These are phyloP conservation scores for Cylindrodendrum hubeiense DNA, from an alignment of 2,329 filamentous ascomycete species.

Conservation along the genomic window DNA sequence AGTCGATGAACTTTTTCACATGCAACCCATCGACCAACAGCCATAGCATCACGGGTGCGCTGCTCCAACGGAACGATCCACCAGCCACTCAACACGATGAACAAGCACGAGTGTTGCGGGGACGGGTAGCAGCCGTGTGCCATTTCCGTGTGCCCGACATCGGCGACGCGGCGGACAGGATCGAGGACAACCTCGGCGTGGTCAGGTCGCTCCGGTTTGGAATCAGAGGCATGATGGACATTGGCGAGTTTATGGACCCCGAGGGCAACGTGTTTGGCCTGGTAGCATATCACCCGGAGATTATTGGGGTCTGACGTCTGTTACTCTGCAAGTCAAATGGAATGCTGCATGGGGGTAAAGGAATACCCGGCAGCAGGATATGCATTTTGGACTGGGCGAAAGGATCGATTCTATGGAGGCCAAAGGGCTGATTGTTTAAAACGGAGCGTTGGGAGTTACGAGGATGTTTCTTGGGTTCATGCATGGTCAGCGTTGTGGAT, in stretches of 20 bases:
- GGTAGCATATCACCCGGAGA: conserved; percentile 38
- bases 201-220: conserved; percentile 41
- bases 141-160: conserved; percentile 43
- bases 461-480: not conserved
- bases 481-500: not conserved
- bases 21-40: conserved; percentile 1
- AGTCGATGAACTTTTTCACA: conserved; percentile 42
- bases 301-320: conserved; percentile 16
- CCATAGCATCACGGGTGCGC: conserved; percentile 28
- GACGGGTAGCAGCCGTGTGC: conserved; percentile 13
- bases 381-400: conserved; percentile 11
- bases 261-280: conserved; percentile 43
- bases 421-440: conserved; percentile 17
- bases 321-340: not conserved
- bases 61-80: conserved; percentile 27
- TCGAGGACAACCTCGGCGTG: conserved; percentile 35
- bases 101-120: conserved; percentile 2
- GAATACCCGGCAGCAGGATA: conserved; percentile 34
- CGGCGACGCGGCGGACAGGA: conserved; percentile 35
- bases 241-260: conserved; percentile 43
- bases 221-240: conserved; percentile 42
- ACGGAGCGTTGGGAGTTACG: conserved; percentile 12
- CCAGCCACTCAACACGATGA: not conserved
- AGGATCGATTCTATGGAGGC: not conserved
- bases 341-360: conserved; percentile 35